These are phyloP conservation scores for Ogataea angusta DNA, from an alignment of 805 yeast genomes.

Conservation along the genomic window DNA sequence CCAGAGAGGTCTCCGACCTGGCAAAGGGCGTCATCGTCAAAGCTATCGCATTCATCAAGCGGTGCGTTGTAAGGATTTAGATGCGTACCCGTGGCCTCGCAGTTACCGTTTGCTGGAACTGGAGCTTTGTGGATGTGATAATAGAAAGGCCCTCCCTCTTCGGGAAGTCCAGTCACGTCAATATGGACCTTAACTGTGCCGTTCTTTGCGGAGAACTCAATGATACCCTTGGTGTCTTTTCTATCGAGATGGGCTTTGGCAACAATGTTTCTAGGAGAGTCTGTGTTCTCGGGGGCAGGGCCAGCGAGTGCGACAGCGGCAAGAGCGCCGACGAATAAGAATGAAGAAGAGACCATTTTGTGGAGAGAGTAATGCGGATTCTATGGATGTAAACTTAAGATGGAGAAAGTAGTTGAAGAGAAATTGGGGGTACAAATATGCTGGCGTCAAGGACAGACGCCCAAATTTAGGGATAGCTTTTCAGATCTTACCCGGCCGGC, in stretches of 20 bases:
- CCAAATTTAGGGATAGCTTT: not conserved
- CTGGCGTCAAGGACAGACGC: slow-evolving; percentile 6
- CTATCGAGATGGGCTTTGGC: slow-evolving; percentile 58
- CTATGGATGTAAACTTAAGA: slow-evolving; percentile 1
- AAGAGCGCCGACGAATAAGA: slow-evolving; percentile 15
- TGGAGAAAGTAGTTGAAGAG: not conserved
- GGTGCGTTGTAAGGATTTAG: slow-evolving; percentile 64
- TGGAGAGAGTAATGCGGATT: slow-evolving; percentile 1
- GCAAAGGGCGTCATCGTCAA: slow-evolving; percentile 52
- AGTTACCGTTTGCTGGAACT: slow-evolving; percentile 48
- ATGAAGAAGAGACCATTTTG: slow-evolving; percentile 20
- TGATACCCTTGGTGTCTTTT: slow-evolving; percentile 44
- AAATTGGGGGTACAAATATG: slow-evolving; percentile 3
- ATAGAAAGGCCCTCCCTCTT: slow-evolving; percentile 61
- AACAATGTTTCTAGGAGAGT: slow-evolving; percentile 48
- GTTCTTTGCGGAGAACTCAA: slow-evolving; percentile 59
- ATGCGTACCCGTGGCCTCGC: slow-evolving; percentile 54
- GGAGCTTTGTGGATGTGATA: slow-evolving; percentile 65
- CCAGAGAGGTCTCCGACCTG: slow-evolving; percentile 77
- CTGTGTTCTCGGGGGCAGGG: slow-evolving; percentile 48
- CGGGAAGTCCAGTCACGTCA: slow-evolving; percentile 68
- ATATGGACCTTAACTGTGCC: slow-evolving; percentile 64
- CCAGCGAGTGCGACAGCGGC: slow-evolving; percentile 28
- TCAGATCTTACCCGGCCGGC: not conserved
- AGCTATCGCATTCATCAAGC: slow-evolving; percentile 45